Percentiles rank a stretch among this genome's conserved stretches.
Conservation (phyloP, 345 rosid genomes). For the Carallia brachiata region DNA sequence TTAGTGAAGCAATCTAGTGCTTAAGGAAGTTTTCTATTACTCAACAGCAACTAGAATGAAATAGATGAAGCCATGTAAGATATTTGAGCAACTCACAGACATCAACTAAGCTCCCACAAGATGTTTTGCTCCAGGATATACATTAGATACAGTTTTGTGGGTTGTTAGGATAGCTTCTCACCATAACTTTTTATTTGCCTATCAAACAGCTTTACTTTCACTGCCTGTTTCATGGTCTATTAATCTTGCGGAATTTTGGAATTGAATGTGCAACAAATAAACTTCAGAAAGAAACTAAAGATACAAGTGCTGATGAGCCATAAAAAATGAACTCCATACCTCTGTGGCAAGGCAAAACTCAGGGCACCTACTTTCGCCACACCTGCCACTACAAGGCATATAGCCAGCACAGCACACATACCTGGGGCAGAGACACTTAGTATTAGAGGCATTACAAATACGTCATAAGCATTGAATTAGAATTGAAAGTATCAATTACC, state of each 20-base stretch:
- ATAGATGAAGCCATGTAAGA: background rate
- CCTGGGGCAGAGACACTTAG: constrained; percentile 37
- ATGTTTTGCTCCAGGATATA: too few relatives aligned
- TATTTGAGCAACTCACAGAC: background rate
- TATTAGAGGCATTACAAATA: background rate
- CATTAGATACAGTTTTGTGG: background rate
- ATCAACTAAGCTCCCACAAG: background rate
- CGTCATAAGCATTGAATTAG: background rate
- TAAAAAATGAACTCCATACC: constrained; percentile 35
- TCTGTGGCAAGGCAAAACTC: constrained; percentile 79
- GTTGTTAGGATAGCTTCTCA: background rate
- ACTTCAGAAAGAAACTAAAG: background rate
- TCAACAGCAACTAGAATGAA: background rate
- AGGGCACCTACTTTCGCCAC: constrained; percentile 78
- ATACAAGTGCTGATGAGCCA: background rate
- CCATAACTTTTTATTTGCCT: background rate
- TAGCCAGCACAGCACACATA: constrained; percentile 98
- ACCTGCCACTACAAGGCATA: constrained; percentile 92
- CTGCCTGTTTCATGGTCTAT: background rate
- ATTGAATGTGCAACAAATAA: background rate
- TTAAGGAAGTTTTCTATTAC: background rate
- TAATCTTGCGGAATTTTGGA: background rate
- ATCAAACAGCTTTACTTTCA: background rate
- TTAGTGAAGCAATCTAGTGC: background rate
- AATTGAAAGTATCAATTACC: constrained; percentile 41